Percentiles rank a stretch among this genome's conserved stretches.
phyloP scores from a whole-genome alignment of 805 yeast genomes.

The Saccharomycopsis guyanensis region DNA sequence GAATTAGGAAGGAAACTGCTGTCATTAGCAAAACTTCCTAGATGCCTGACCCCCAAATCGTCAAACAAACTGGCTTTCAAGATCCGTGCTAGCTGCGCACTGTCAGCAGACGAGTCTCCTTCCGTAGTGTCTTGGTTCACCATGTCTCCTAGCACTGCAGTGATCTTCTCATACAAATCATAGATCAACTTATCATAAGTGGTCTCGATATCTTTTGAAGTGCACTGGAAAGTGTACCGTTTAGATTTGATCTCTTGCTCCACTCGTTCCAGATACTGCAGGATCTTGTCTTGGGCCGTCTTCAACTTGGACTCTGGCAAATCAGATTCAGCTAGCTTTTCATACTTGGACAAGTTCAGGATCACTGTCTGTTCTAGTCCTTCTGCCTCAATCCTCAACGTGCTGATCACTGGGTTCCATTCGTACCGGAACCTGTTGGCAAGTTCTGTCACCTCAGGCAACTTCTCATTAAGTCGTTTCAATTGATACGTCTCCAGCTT shows the following conservation, averaged over 20 bases:
- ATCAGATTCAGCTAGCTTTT: not conserved
- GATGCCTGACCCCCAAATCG: conserved; percentile 10
- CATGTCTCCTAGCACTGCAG: not conserved
- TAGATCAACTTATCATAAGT: conserved; percentile 1
- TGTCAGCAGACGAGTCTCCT: not conserved
- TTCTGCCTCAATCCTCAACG: conserved; percentile 6
- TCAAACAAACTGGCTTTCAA: conserved; percentile 9
- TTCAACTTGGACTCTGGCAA: not conserved
- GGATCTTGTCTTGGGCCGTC: not conserved
- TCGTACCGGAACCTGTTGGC: conserved; percentile 1
- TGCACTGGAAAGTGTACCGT: not conserved
- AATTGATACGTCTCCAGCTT: not conserved
- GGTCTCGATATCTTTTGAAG: not conserved
- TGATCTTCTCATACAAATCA: conserved; percentile 2
- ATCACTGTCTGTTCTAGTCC: not conserved
- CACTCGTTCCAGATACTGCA: not conserved
- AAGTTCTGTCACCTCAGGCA: not conserved
- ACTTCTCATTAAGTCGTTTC: conserved; percentile 1
- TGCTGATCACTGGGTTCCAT: conserved; percentile 6
- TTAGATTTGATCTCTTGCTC: conserved; percentile 4
- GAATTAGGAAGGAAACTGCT: conserved; percentile 10
- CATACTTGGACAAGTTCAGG: conserved; percentile 5
- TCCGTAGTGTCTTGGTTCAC: not conserved
- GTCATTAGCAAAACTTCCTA: conserved; percentile 13
- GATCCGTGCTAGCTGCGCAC: conserved; percentile 4